These are phyloP conservation scores for Neurospora sp. DNA, from an alignment of 495 filamentous ascomycete species.

Conservation along the genomic window DNA sequence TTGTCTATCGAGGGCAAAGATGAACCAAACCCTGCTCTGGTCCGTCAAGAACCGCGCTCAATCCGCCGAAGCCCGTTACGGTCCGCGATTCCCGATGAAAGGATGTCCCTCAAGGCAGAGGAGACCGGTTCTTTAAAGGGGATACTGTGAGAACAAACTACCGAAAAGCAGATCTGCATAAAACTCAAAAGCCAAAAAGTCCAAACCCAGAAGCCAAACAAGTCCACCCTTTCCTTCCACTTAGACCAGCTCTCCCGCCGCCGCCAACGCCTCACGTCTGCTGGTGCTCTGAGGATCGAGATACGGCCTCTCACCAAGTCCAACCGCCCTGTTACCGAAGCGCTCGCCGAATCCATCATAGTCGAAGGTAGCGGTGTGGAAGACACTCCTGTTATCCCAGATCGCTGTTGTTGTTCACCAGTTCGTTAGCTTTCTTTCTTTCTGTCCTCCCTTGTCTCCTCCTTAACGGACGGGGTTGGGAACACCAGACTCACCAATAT, in stretches of 20 bases:
- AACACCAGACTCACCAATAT: constrained; percentile 31
- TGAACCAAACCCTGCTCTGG: too few species aligned
- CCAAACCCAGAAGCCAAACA: too few species aligned
- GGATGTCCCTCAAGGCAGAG: too few species aligned
- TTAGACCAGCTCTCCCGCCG: background rate
- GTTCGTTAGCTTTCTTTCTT: background rate
- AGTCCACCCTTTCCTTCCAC: too few species aligned
- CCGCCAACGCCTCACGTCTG: constrained; percentile 40
- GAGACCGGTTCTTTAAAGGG: too few species aligned
- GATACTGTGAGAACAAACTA: too few species aligned
- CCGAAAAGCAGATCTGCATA: background rate
- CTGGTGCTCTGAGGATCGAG: constrained; percentile 49
- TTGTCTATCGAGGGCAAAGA: too few species aligned
- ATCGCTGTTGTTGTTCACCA: constrained; percentile 37
- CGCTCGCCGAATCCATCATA: constrained; percentile 48
- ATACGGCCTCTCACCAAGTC: constrained; percentile 57
- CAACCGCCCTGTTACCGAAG: constrained; percentile 51
- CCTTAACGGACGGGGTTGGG: too few species aligned
- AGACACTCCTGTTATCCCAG: constrained; percentile 65
- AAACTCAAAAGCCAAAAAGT: background rate
- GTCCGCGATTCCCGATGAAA: too few species aligned
- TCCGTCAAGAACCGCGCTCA: too few species aligned
- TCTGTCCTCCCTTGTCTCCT: too few species aligned
- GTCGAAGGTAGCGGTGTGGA: constrained; percentile 61
- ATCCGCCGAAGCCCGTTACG: too few species aligned